Base-by-base conservation (phyloP, 2,329 filamentous ascomycete species). In the Fonsecaea nubica region DNA sequence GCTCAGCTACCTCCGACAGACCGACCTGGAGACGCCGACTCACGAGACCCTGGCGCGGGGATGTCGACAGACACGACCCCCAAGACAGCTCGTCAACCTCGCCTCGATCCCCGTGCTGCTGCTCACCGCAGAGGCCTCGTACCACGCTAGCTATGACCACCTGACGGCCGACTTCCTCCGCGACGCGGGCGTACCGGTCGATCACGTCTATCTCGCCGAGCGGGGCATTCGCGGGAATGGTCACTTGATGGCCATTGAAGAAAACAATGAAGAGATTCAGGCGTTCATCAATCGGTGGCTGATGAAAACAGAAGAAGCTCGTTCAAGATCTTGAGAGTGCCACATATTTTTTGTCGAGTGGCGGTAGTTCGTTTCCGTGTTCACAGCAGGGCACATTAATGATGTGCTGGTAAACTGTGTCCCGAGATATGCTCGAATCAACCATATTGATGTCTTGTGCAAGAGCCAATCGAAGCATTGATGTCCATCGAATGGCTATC, bases 61-160 rank as follows among this genome's bases (percentile, higher is more conserved):
- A 83, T 68, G 69, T 30, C 45, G 45, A 18, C 45, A 50, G 72
- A 0, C 67, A 61, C 72, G 2, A 75, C 79, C 2, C 76, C 79
- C 8, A 80, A 80, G 25, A 76, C 45, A 80, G 69, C 76, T 89
- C 10, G 73, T 75, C 6, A 83, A 87, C 38, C 74, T 89, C 10
- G 72, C 75, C 2, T 77, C 77, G 15, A 78, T 86, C 8, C 82
- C 80, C 0, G 80, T 84, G 6, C 73, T 84, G 1, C 68, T 88
- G 13, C 71, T 87, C 30, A 87, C 85, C 0, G 78, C 77, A 0
- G 82, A 87, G 64, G 82, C 86, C 2, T 84, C 83, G 59, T 81
- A 79, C 15, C 86, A 88, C 74, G 76, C 77, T 2, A 74, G 77
- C 8, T 88, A 84, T 66, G 87, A 89, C 69, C 82, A 84, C 74